Evolutionary conservation across 1,284 basidiomycete species (phyloP).

Genomic region (Cystobasidium slooffiae): DNA sequence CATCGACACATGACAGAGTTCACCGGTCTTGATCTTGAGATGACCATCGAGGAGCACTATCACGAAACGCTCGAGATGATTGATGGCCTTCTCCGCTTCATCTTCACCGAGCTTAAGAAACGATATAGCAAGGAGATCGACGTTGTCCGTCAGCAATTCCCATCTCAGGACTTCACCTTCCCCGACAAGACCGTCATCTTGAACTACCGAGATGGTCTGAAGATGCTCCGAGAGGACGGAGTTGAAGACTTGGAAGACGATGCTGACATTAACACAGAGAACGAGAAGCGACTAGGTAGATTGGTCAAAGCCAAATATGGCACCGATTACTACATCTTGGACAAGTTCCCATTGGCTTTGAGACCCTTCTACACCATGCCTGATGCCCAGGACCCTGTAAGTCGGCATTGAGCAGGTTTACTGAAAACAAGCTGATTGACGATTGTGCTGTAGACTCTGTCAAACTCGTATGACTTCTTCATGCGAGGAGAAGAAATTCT

Average conservation of each 20-base stretch:
- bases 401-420: constrained; percentile 52
- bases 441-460: constrained; percentile 67
- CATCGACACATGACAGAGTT: constrained; percentile 99
- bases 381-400: constrained; percentile 80
- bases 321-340: constrained; percentile 96
- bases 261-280: constrained; percentile 91
- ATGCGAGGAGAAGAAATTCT: constrained; percentile 99
- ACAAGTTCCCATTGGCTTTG: constrained; percentile 91
- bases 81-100: constrained; percentile 77
- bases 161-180: constrained; percentile 66
- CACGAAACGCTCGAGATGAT: constrained; percentile 90
- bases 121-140: constrained; percentile 80
- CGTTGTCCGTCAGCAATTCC: constrained; percentile 81
- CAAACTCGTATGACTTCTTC: constrained; percentile 99
- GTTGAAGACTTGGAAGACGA: constrained; percentile 57
- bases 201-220: constrained; percentile 83
- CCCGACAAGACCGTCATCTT: constrained; percentile 61
- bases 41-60: constrained; percentile 97
- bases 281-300: constrained; percentile 88
- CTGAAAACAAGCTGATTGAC: neutral
- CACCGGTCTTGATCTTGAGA: constrained; percentile 97
- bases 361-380: constrained; percentile 99
- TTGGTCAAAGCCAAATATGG: constrained; percentile 90
- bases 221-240: constrained; percentile 62
- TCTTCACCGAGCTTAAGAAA: constrained; percentile 81